Evolutionary conservation across 1,139 yeast genomes (phyloP).

Genomic region (Yamadazyma trypodendri): DNA sequence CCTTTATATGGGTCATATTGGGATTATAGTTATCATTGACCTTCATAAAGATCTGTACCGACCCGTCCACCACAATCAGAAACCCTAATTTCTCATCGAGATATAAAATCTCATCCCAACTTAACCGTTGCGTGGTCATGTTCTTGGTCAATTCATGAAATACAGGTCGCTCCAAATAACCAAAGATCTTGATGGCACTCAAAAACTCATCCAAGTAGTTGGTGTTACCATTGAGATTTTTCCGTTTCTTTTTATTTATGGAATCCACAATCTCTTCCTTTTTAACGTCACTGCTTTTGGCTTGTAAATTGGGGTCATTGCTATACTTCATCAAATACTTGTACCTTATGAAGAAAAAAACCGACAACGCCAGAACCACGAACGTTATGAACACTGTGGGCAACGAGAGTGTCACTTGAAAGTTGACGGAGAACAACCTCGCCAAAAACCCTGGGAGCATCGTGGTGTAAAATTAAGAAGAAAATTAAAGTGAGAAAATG

Average conservation of each 20-base stretch:
- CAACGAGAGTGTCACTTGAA: constrained; percentile 34
- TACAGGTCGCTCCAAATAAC: constrained; percentile 85
- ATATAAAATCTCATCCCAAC: constrained; percentile 71
- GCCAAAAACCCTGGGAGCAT: constrained; percentile 1
- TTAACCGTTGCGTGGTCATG: constrained; percentile 85
- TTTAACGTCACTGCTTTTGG: constrained; percentile 15
- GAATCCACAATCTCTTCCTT: constrained; percentile 25
- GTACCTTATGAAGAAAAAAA: constrained; percentile 35
- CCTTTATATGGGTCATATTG: constrained; percentile 17
- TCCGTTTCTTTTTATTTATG: constrained; percentile 30
- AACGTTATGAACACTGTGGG: constrained; percentile 29
- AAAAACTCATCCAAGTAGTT: constrained; percentile 83
- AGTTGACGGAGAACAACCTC: constrained; percentile 26
- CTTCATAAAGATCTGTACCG: constrained; percentile 73
- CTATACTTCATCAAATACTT: constrained; percentile 40
- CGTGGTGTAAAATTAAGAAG: neutral
- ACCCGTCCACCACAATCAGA: constrained; percentile 92
- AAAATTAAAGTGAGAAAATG: constrained; percentile 1
- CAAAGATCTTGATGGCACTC: constrained; percentile 89
- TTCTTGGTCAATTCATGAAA: constrained; percentile 90
- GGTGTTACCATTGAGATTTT: constrained; percentile 21
- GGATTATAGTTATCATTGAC: constrained; percentile 27
- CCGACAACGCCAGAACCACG: constrained; percentile 18
- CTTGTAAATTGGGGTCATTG: constrained; percentile 16
- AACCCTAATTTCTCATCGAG: constrained; percentile 80